phyloP scores from a whole-genome alignment of 2,329 filamentous ascomycete genomes.

The Corniculantispora saksenae region DNA sequence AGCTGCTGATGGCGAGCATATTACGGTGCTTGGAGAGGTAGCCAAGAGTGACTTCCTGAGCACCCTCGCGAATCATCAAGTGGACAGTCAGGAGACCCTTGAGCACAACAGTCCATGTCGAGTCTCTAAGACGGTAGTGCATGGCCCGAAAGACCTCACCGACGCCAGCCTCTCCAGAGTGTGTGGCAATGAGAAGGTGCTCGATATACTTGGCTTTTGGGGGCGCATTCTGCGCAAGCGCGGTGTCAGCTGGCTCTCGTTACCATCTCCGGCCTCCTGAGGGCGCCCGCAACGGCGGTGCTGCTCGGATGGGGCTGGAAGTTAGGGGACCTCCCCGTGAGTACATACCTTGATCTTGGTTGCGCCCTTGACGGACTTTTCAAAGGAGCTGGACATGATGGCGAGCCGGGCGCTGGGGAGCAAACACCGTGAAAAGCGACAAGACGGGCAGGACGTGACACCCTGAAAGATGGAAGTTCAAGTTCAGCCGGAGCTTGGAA shows the following conservation, averaged over 20 bases:
- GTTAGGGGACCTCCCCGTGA: neutral
- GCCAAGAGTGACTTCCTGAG: constrained; percentile 81
- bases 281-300: neutral
- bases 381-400: constrained; percentile 82
- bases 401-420: constrained; percentile 23
- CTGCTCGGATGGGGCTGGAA: neutral
- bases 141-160: constrained; percentile 93
- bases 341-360: constrained; percentile 86
- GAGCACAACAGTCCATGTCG: constrained; percentile 99
- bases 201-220: constrained; percentile 99
- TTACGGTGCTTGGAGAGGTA: constrained; percentile 83
- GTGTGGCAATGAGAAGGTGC: constrained; percentile 92
- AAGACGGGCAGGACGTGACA: neutral
- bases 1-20: constrained; percentile 82
- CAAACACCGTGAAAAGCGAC: constrained; percentile 16
- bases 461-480: constrained; percentile 15
- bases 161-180: constrained; percentile 90
- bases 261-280: neutral
- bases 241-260: neutral
- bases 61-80: constrained; percentile 95
- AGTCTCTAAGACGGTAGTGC: constrained; percentile 85
- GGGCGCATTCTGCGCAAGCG: constrained; percentile 70
- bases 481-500: constrained; percentile 14
- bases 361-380: constrained; percentile 98
- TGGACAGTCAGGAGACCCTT: constrained; percentile 95